phyloP scores from a whole-genome alignment of 2,329 filamentous ascomycete species.

The Pseudogymnoascus sp. region DNA sequence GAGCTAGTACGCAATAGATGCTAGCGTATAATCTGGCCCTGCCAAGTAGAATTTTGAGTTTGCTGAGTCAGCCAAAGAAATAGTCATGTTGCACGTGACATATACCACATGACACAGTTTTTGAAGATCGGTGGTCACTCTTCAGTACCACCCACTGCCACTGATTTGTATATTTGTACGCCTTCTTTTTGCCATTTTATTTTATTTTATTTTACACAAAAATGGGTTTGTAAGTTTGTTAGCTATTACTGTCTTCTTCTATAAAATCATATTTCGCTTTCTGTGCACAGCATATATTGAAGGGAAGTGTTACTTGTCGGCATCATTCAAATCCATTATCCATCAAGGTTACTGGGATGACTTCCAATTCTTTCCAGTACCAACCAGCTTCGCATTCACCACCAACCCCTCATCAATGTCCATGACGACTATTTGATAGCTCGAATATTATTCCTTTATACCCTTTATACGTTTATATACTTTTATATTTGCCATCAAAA shows the following conservation, averaged over 20 bases:
- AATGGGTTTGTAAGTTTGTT: neutral
- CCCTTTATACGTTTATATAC: too few species aligned
- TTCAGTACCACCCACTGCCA: neutral
- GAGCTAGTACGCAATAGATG: neutral
- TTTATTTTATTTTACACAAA: neutral
- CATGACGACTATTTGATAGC: neutral
- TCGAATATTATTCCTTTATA: neutral
- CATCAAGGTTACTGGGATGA: neutral
- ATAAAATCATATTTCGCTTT: neutral
- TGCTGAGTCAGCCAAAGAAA: neutral
- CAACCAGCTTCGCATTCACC: neutral
- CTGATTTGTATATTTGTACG: neutral
- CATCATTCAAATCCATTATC: neutral
- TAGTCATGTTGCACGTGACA: neutral
- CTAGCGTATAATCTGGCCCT: neutral
- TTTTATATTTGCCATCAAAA: neutral
- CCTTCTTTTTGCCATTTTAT: neutral
- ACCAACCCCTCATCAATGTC: neutral
- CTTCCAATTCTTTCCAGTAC: neutral
- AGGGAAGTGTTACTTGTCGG: neutral
- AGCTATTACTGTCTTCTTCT: neutral
- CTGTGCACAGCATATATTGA: neutral
- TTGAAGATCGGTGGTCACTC: neutral
- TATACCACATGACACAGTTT: too few species aligned
- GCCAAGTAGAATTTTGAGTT: neutral